Evolutionary conservation across 2,329 filamentous ascomycete species (phyloP).

Genomic region (Aspergillaceae sp.): DNA sequence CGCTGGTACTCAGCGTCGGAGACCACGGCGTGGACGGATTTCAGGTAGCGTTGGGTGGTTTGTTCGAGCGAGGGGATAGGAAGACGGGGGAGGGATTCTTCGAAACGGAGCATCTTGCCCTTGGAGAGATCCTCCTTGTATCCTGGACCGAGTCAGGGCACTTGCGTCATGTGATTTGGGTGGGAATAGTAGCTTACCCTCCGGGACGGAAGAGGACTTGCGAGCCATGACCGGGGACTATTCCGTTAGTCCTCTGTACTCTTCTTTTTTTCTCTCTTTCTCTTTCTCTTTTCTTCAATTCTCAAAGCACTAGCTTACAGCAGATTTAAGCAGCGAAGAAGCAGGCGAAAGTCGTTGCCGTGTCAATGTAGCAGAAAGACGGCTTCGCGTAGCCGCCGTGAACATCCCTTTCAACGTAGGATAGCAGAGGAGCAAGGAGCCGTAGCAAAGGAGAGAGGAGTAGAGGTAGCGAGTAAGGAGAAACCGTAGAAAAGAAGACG

Average conservation of each 20-base stretch:
- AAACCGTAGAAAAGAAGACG: constrained; percentile 7
- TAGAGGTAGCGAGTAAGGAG: constrained; percentile 3
- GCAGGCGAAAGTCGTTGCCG: constrained; percentile 30
- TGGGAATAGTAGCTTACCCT: constrained; percentile 27
- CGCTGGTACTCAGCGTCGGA: constrained; percentile 50
- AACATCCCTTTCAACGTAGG: constrained; percentile 29
- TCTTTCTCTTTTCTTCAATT: no score
- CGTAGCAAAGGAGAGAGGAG: constrained; percentile 5
- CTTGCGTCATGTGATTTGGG: constrained; percentile 11
- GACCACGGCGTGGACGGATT: constrained; percentile 57
- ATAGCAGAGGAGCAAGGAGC: constrained; percentile 5
- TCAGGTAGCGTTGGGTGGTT: constrained; percentile 56
- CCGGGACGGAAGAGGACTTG: constrained; percentile 38
- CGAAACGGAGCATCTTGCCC: constrained; percentile 57
- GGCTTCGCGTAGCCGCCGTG: constrained; percentile 35
- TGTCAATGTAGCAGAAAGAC: constrained; percentile 33
- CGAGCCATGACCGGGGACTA: constrained; percentile 35
- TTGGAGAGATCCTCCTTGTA: constrained; percentile 58
- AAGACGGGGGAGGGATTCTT: constrained; percentile 55
- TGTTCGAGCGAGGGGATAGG: constrained; percentile 58
- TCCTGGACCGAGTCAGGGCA: constrained; percentile 32
- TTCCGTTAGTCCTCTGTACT: constrained; percentile 5
- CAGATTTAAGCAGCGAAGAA: constrained; percentile 24
- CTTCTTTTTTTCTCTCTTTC: not conserved
- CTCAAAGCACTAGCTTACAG: not conserved